These are phyloP conservation scores for Aspergillus carbonarius DNA, from an alignment of 2,329 filamentous ascomycete species.

Conservation along the genomic window DNA sequence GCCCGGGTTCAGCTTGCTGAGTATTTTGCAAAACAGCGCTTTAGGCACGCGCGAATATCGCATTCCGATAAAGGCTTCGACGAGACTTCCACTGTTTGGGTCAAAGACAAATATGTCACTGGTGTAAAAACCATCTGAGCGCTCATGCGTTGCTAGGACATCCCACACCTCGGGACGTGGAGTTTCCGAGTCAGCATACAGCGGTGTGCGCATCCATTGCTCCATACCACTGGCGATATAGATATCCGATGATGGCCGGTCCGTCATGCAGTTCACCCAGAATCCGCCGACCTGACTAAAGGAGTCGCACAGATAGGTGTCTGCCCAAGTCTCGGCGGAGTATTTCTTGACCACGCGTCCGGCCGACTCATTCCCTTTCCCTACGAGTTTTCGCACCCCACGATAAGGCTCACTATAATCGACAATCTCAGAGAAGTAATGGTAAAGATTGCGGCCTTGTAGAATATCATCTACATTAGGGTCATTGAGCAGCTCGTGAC, in stretches of 20 bases:
- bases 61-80: constrained; percentile 34
- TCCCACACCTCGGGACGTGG: constrained; percentile 24
- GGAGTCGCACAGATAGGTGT: constrained; percentile 27
- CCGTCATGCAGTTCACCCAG: constrained; percentile 39
- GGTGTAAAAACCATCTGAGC: constrained; percentile 20
- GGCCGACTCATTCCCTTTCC: constrained; percentile 22
- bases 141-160: constrained; percentile 28
- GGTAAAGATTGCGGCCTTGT: constrained; percentile 23
- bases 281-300: constrained; percentile 41
- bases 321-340: constrained; percentile 25
- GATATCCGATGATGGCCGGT: constrained; percentile 24
- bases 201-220: constrained; percentile 28
- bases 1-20: background rate
- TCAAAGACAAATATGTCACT: constrained; percentile 39
- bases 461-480: constrained; percentile 23
- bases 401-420: constrained; percentile 18
- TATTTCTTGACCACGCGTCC: constrained; percentile 22
- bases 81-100: constrained; percentile 21
- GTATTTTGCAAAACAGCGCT: constrained; percentile 13
- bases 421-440: constrained; percentile 18
- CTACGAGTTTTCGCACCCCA: constrained; percentile 21
- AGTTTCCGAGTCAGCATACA: constrained; percentile 6
- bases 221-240: constrained; percentile 35
- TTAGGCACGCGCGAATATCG: constrained; percentile 27
- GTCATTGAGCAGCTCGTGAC: constrained; percentile 17